These are phyloP conservation scores for Panicum virgatum DNA, from an alignment of 202 grass and related monocot genomes.

Conservation along the genomic window DNA sequence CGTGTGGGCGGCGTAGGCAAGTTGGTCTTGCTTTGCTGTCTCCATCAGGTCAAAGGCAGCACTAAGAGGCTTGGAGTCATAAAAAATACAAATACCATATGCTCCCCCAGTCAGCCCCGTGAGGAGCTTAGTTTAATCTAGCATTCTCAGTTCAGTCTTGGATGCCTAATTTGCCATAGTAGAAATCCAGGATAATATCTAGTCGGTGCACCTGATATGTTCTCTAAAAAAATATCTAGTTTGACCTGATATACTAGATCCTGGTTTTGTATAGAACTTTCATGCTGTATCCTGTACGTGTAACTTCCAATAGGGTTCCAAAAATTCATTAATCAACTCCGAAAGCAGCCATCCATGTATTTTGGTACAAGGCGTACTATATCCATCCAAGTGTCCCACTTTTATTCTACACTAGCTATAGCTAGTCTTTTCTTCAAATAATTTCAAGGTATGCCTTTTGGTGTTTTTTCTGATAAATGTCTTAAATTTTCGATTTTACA, in stretches of 20 bases:
- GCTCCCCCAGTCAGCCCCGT: neutral
- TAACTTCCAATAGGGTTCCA: neutral
- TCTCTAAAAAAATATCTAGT: conserved; percentile 23
- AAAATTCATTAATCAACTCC: neutral
- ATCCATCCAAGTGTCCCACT: neutral
- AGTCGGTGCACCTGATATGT: no score
- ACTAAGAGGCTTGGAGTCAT: neutral
- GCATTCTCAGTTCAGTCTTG: neutral
- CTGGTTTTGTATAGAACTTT: neutral
- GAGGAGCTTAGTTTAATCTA: conserved; percentile 7
- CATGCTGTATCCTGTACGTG: neutral
- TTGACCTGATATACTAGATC: neutral
- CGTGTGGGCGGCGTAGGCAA: conserved; percentile 3
- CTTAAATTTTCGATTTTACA: conserved; percentile 29
- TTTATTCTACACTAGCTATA: neutral
- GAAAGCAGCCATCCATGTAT: neutral
- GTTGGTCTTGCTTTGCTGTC: neutral
- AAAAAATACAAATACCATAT: neutral
- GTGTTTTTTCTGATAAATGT: conserved; percentile 1
- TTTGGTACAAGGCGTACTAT: neutral
- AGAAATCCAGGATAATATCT: neutral
- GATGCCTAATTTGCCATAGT: neutral
- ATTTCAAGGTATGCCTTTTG: neutral
- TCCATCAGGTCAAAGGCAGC: neutral
- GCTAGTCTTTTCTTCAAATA: neutral